A percentile compares a stretch with the other conserved stretches of the same genome.
Evolutionary conservation across 257 asterid species (phyloP).

Genomic region (Solanum bukasovii): DNA sequence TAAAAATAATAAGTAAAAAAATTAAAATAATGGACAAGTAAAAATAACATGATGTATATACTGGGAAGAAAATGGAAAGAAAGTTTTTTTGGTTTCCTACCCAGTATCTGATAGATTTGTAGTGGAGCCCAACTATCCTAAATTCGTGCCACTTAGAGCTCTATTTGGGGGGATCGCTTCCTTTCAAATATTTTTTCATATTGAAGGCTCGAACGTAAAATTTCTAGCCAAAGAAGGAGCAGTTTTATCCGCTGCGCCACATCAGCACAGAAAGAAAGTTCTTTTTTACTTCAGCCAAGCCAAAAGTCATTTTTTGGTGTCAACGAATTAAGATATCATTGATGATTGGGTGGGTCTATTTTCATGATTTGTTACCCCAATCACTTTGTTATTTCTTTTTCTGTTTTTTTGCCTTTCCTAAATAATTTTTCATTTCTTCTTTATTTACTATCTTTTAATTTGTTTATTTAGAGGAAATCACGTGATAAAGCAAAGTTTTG

Average conservation of each 20-base stretch:
- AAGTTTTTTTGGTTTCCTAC: too few relatives aligned
- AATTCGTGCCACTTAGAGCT: too few relatives aligned
- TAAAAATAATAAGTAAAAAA: too few relatives aligned
- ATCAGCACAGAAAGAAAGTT: not conserved
- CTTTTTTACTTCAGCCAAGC: slow-evolving; percentile 8
- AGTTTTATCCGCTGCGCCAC: too few relatives aligned
- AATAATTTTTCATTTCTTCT: not conserved
- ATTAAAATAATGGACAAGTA: too few relatives aligned
- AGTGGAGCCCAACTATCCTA: too few relatives aligned
- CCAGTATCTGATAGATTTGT: too few relatives aligned
- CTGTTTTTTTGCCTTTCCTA: not conserved
- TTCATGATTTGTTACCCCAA: slow-evolving; percentile 17
- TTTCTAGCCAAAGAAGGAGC: too few relatives aligned
- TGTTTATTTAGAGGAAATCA: slow-evolving; percentile 42
- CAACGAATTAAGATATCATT: slow-evolving; percentile 13
- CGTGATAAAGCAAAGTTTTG: slow-evolving; percentile 37
- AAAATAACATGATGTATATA: too few relatives aligned
- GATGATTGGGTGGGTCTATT: slow-evolving; percentile 20
- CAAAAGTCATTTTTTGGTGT: slow-evolving; percentile 26
- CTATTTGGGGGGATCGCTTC: too few relatives aligned
- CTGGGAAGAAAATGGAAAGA: not conserved
- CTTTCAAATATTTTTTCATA: too few relatives aligned
- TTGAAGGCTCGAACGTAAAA: accelerated
- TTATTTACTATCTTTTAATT: not conserved
- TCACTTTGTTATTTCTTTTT: not conserved